phyloP scores from a whole-genome alignment of 2,329 filamentous ascomycete species.

The Neophaeococcomyces aloes region DNA sequence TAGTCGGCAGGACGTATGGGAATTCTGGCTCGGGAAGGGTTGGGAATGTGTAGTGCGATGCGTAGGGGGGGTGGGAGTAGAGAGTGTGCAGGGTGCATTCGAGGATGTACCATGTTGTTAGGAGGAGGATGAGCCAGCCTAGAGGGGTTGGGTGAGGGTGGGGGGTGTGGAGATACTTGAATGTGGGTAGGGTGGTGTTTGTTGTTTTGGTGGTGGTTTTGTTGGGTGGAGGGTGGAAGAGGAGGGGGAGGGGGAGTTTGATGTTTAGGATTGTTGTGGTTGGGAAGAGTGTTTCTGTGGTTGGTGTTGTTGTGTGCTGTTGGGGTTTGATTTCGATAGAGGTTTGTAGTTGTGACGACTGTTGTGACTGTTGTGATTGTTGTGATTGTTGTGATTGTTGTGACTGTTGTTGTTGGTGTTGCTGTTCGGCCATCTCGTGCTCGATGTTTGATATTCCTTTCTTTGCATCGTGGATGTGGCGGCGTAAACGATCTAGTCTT shows the following conservation, averaged over 20 bases:
- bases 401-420: not conserved
- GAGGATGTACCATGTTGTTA: constrained; percentile 39
- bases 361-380: constrained; percentile 23
- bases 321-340: no score
- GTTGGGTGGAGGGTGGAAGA: constrained; percentile 9
- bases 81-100: constrained; percentile 41
- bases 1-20: constrained; percentile 46
- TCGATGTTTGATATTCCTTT: constrained; percentile 32
- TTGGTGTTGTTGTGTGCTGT: not conserved
- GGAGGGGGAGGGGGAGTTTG: constrained; percentile 5
- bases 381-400: constrained; percentile 14
- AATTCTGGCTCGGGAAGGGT: constrained; percentile 42
- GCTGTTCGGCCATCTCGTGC: constrained; percentile 25
- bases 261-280: constrained; percentile 23
- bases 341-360: no score
- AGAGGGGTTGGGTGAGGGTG: constrained; percentile 29
- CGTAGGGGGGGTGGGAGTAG: constrained; percentile 43
- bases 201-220: constrained; percentile 25
- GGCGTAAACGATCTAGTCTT: constrained; percentile 31
- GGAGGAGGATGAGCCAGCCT: constrained; percentile 30
- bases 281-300: constrained; percentile 15
- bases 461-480: constrained; percentile 33
- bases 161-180: constrained; percentile 17
- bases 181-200: no score
- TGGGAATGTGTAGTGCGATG: constrained; percentile 39